phyloP scores from a whole-genome alignment of 2,329 filamentous ascomycete species.

The Xylaria sp. region DNA sequence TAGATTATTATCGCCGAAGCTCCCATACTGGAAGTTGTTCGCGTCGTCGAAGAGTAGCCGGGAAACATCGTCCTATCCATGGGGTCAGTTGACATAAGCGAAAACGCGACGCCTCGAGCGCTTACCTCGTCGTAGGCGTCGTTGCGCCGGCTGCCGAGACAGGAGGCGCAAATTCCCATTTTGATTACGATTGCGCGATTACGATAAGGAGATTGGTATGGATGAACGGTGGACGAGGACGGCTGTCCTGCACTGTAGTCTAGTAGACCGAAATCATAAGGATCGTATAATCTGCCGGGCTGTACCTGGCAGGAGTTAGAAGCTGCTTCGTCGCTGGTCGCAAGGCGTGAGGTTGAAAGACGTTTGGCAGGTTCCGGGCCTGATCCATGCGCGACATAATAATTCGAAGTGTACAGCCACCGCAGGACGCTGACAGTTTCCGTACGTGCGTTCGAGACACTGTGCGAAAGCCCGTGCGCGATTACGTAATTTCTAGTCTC shows the following conservation, averaged over 20 bases:
- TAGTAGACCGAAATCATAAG: slow-evolving; percentile 33
- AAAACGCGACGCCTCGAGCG: background rate
- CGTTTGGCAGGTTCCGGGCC: slow-evolving; percentile 14
- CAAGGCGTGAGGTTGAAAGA: slow-evolving; percentile 30
- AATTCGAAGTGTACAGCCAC: too few relatives aligned
- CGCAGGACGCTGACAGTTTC: background rate
- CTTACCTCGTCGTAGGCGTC: slow-evolving; percentile 60
- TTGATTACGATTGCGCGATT: slow-evolving; percentile 9
- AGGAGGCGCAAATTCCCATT: slow-evolving; percentile 66
- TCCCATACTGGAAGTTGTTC: slow-evolving; percentile 62
- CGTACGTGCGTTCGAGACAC: background rate
- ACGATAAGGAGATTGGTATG: slow-evolving; percentile 4
- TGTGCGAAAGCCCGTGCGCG: slow-evolving; percentile 1
- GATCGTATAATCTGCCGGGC: slow-evolving; percentile 40
- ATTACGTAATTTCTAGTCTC: slow-evolving; percentile 10
- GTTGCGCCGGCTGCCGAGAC: slow-evolving; percentile 55
- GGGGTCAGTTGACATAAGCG: slow-evolving; percentile 13
- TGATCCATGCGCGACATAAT: slow-evolving; percentile 11
- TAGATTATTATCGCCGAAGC: slow-evolving; percentile 60
- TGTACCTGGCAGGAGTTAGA: slow-evolving; percentile 39
- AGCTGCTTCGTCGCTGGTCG: slow-evolving; percentile 17
- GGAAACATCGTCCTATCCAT: slow-evolving; percentile 57
- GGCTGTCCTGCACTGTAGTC: slow-evolving; percentile 21
- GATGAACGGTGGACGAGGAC: slow-evolving; percentile 26
- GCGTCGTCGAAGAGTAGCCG: slow-evolving; percentile 64